phyloP scores from a whole-genome alignment of 176 grass and related monocot species.

The Eleusine indica region DNA sequence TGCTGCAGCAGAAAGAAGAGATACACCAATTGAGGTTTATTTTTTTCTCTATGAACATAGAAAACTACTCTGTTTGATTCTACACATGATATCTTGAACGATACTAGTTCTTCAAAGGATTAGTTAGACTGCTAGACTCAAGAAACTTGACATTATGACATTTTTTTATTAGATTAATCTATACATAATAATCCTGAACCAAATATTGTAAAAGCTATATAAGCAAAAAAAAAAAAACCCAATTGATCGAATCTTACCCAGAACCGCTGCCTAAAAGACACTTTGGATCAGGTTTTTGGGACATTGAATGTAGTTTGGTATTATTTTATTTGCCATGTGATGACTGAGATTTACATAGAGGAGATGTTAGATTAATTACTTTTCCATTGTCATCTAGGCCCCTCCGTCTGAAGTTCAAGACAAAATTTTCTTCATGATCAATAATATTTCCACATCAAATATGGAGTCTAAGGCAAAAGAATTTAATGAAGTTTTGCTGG shows the following conservation, averaged over 20 bases:
- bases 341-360: not conserved
- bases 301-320: not conserved
- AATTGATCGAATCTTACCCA: not conserved
- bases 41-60: slow-evolving; percentile 13
- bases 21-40: slow-evolving; percentile 82
- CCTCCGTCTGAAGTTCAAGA: slow-evolving; percentile 92
- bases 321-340: slow-evolving; percentile 24
- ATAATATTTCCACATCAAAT: slow-evolving; percentile 91
- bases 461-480: slow-evolving; percentile 90
- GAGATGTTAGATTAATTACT: slow-evolving; percentile 11
- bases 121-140: not conserved
- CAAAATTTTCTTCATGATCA: slow-evolving; percentile 97
- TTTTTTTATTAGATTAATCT: not conserved
- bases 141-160: not conserved
- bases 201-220: not conserved
- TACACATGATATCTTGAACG: not conserved
- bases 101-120: not conserved
- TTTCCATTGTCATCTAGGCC: slow-evolving; percentile 51
- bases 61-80: not conserved
- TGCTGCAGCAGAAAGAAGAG: slow-evolving; percentile 91
- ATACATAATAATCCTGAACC: not conserved
- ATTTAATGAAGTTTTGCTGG: slow-evolving; percentile 78
- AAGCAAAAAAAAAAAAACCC: not conserved
- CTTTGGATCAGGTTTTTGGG: not conserved
- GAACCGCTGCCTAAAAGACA: not conserved